A percentile compares a stretch with the other conserved stretches of the same genome.
Evolutionary conservation across 2,329 filamentous ascomycete species (phyloP).

Genomic region (Grosmannia penicillata): DNA sequence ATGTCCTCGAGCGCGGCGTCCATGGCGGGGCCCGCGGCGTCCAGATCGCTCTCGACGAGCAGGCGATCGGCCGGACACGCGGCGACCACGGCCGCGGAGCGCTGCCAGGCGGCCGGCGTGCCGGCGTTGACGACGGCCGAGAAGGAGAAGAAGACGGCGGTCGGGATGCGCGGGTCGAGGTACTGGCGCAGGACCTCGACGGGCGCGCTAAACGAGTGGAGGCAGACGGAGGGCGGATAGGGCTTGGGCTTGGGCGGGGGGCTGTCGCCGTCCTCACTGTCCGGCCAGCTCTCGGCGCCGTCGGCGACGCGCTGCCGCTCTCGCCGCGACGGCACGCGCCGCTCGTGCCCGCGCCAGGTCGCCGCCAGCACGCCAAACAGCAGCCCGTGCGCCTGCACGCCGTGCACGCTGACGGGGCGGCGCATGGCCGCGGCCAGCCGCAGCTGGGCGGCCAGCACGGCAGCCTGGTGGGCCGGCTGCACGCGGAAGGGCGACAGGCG

Average conservation of each 20-base stretch:
- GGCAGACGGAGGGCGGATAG: constrained; percentile 77
- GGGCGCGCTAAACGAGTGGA: constrained; percentile 84
- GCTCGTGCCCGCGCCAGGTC: constrained; percentile 59
- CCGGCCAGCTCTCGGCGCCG: constrained; percentile 20
- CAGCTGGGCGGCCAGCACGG: constrained; percentile 53
- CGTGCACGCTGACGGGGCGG: constrained; percentile 54
- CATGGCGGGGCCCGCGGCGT: constrained; percentile 69
- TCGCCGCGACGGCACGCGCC: constrained; percentile 41
- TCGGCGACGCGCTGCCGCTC: constrained; percentile 36
- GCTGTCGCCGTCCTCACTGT: constrained; percentile 14
- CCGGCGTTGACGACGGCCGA: constrained; percentile 70
- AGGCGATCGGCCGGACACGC: constrained; percentile 64
- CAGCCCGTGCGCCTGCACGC: constrained; percentile 62
- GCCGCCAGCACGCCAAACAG: constrained; percentile 50
- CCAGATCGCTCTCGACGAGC: constrained; percentile 80
- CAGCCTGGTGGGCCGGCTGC: constrained; percentile 51
- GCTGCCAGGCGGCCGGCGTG: constrained; percentile 28
- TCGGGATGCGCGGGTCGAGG: constrained; percentile 55
- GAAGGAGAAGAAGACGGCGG: constrained; percentile 75
- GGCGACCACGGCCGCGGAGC: constrained; percentile 50
- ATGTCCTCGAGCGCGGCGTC: constrained; percentile 63
- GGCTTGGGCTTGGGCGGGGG: too few species aligned
- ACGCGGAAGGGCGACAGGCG: constrained; percentile 54
- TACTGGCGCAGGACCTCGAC: constrained; percentile 67
- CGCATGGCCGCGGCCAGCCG: constrained; percentile 51